These are phyloP conservation scores for Leccinum pseudoinsigne DNA, from an alignment of 1,284 basidiomycete species.

Conservation along the genomic window DNA sequence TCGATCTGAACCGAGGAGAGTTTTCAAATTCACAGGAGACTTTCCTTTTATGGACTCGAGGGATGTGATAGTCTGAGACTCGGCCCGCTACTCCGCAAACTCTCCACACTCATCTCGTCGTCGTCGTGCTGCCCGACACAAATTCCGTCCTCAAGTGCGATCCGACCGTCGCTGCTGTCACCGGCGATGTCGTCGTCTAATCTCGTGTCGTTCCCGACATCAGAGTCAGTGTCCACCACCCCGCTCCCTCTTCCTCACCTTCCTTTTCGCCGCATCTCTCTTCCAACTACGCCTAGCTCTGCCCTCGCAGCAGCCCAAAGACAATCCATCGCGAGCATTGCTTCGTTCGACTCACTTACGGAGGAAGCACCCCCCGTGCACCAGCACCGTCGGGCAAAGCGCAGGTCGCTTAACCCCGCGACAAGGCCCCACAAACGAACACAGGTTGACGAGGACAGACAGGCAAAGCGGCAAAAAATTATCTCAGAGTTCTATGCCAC, in stretches of 20 bases:
- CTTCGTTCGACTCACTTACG: conserved; percentile 66
- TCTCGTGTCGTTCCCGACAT: conserved; percentile 31
- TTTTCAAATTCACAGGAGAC: neutral
- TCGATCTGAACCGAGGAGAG: neutral
- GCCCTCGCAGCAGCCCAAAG: conserved; percentile 41
- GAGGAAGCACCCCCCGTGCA: conserved; percentile 40
- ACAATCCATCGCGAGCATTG: conserved; percentile 64
- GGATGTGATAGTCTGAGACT: conserved; percentile 22
- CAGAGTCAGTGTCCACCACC: conserved; percentile 21
- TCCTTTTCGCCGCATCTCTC: conserved; percentile 76
- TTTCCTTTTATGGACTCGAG: conserved; percentile 19
- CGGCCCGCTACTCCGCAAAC: conserved; percentile 19
- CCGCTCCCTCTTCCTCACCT: conserved; percentile 43
- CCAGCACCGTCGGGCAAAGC: conserved; percentile 29
- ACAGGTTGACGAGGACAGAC: conserved; percentile 39
- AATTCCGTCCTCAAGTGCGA: conserved; percentile 12
- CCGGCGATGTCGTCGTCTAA: conserved; percentile 10
- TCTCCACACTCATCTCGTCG: neutral
- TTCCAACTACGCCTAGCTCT: conserved; percentile 59
- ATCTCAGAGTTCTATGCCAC: conserved; percentile 79
- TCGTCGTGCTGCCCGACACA: conserved; percentile 4
- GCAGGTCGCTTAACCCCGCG: conserved; percentile 34
- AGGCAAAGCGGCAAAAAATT: conserved; percentile 54
- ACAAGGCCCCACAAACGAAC: conserved; percentile 28
- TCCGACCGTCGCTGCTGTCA: conserved; percentile 18